A percentile compares a stretch with the other conserved stretches of the same genome.
phyloP scores from a whole-genome alignment of 306 rosid genomes.

The Gastrolobium villosum region DNA sequence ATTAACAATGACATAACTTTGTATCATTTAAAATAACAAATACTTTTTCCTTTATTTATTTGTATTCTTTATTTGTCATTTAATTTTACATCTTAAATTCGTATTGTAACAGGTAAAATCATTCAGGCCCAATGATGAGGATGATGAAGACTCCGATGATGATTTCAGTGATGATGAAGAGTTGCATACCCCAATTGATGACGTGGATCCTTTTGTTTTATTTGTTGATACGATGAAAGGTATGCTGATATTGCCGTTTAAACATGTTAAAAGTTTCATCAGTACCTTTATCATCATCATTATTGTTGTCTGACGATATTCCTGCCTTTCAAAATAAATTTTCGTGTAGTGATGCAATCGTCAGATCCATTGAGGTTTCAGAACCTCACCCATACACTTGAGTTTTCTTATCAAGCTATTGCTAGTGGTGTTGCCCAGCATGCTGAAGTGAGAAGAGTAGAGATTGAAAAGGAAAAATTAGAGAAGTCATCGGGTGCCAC shows the following conservation, averaged over 20 bases:
- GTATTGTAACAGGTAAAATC: slow-evolving; percentile 65
- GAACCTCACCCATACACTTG: slow-evolving; percentile 82
- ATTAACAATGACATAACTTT: too few species aligned
- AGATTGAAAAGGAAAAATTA: slow-evolving; percentile 82
- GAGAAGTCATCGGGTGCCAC: slow-evolving; percentile 71
- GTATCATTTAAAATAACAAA: too few species aligned
- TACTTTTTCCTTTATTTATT: not conserved
- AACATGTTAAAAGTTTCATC: not conserved
- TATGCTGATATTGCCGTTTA: slow-evolving; percentile 41
- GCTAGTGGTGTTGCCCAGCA: slow-evolving; percentile 92
- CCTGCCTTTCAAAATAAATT: slow-evolving; percentile 22
- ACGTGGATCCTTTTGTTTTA: slow-evolving; percentile 93
- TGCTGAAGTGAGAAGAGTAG: slow-evolving; percentile 84
- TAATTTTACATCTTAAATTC: slow-evolving; percentile 17
- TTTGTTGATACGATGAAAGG: slow-evolving; percentile 89
- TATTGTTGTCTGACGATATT: slow-evolving; percentile 33
- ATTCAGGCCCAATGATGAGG: slow-evolving; percentile 65
- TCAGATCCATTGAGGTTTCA: slow-evolving; percentile 78
- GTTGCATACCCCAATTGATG: slow-evolving; percentile 92
- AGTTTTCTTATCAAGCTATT: slow-evolving; percentile 88
- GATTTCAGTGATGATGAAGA: slow-evolving; percentile 92
- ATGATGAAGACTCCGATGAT: slow-evolving; percentile 76
- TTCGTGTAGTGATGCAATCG: slow-evolving; percentile 70
- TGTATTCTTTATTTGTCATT: slow-evolving; percentile 15
- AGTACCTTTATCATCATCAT: not conserved